Percentiles rank a stretch among this genome's conserved stretches.
These are phyloP conservation scores for Colletotrichum sp. DNA, from an alignment of 2,329 filamentous ascomycete genomes.

Conservation along the genomic window DNA sequence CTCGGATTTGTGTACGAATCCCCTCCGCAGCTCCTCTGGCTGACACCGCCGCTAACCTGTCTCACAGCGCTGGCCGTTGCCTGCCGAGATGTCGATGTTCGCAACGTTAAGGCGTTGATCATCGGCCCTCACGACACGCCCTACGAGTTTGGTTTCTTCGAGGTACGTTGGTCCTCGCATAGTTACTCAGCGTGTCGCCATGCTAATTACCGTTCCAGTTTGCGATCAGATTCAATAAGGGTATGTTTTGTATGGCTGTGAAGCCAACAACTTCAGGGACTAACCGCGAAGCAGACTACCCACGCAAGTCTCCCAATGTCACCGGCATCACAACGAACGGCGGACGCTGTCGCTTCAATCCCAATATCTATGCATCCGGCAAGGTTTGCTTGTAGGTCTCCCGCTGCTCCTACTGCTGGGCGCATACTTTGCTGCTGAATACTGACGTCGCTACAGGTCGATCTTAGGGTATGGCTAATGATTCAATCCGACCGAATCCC, in stretches of 20 bases:
- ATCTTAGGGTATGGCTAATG: slow-evolving; percentile 74
- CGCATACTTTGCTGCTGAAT: neutral
- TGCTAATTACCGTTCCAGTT: slow-evolving; percentile 61
- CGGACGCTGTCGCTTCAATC: slow-evolving; percentile 91
- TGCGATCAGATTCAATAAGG: slow-evolving; percentile 75
- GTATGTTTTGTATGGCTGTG: slow-evolving; percentile 42
- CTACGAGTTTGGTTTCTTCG: slow-evolving; percentile 97
- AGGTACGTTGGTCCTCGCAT: slow-evolving; percentile 59
- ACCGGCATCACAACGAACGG: slow-evolving; percentile 83
- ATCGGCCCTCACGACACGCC: slow-evolving; percentile 93
- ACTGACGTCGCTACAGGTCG: slow-evolving; percentile 58
- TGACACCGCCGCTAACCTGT: slow-evolving; percentile 1
- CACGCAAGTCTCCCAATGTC: slow-evolving; percentile 66
- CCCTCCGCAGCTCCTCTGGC: neutral
- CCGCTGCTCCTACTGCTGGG: neutral
- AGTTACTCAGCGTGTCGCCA: neutral
- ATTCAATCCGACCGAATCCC: neutral
- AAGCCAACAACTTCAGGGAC: neutral
- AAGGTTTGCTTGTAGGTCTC: slow-evolving; percentile 86
- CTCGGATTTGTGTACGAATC: slow-evolving; percentile 76
- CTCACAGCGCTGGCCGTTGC: slow-evolving; percentile 79
- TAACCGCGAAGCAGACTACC: slow-evolving; percentile 73
- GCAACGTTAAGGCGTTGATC: slow-evolving; percentile 85
- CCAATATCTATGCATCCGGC: slow-evolving; percentile 91
- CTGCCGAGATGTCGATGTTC: slow-evolving; percentile 86